Base-by-base conservation (phyloP, 768 basidiomycete species). In the Suillus variegatus region DNA sequence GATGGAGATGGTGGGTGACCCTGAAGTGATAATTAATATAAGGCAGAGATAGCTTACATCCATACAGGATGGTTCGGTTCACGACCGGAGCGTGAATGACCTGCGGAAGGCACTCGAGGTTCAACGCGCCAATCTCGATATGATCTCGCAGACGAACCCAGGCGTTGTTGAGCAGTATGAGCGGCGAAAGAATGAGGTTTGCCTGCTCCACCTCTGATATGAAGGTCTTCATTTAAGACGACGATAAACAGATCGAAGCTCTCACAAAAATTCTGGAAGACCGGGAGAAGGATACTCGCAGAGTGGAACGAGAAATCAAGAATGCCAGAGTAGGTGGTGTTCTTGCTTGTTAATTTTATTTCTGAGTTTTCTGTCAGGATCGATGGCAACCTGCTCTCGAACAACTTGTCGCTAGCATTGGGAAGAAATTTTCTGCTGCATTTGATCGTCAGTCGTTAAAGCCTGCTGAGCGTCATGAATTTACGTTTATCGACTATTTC, bases 331-430 rank as follows among this genome's bases (percentile, higher is more conserved):
- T 92, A 68, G 28, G 84, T 74, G 14, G 57, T 36, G 32, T 65
- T 73, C 43, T 66, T 46, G 20, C 22, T 35, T 65, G 28, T 44
- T n/a, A 16, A 41, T 56, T 54, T 47, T 28, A 36, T 38, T 20
- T 22, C 40, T 62, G 67, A 22, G 35, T 36, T 63, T 60, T 36
- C 58, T 51, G 55, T 25, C 74, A 96, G 94, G 87, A 88, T 47
- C 85, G 88, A 57, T 99, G 97, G 93, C 84, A 92, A 62, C 96
- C 97, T 20, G 91, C 90, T 1, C 83, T 99, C 7, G 83, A 89
- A 68, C 78, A 77, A 20, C 88, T 99, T 1, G 87, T 97, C 47
- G 75, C 81, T 10, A 90, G 89, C 67, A 93, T 99, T 62, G 92
- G 92, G 43, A 79, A 84, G 63, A 94, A 92, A 75, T 99, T 99